Conservation (phyloP, 202 grass and related monocot genomes). For the Elaeis oleifera region DNA sequence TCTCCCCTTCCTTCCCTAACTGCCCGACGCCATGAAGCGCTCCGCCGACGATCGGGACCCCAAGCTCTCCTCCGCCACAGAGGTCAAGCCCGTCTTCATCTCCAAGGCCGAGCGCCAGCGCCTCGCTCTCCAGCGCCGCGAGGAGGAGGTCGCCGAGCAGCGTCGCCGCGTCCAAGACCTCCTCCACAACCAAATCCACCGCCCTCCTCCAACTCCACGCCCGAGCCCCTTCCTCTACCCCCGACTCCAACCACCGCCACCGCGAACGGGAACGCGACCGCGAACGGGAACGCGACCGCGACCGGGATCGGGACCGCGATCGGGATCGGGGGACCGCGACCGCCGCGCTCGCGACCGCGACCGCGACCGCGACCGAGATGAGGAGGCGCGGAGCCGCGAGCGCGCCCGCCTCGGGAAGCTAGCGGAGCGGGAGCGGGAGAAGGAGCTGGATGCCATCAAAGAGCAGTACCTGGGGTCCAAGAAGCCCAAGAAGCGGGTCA, state of each 20-base stretch:
- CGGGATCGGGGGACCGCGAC: constrained; percentile 33
- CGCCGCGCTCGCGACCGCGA: constrained; percentile 24
- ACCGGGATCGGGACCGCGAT: constrained; percentile 24
- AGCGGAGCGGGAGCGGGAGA: constrained; percentile 52
- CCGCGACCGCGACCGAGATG: constrained; percentile 35
- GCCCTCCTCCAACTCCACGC: constrained; percentile 23
- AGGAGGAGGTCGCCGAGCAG: constrained; percentile 71
- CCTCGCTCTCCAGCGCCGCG: constrained; percentile 76
- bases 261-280: constrained; percentile 6
- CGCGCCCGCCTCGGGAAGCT: constrained; percentile 56
- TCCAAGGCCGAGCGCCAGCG: constrained; percentile 66
- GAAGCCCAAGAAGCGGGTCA: constrained; percentile 87
- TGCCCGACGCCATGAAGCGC: constrained; percentile 56
- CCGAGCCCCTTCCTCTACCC: not conserved
- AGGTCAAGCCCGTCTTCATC: constrained; percentile 49
- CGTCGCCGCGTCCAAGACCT: constrained; percentile 47
- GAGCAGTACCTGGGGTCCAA: constrained; percentile 90
- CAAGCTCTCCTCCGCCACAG: constrained; percentile 29
- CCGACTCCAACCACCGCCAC: constrained; percentile 1
- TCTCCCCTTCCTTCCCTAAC: not conserved
- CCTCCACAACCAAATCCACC: constrained; percentile 30
- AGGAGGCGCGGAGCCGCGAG: constrained; percentile 18
- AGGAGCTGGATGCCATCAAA: constrained; percentile 66
- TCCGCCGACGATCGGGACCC: constrained; percentile 40
- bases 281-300: constrained; percentile 20